Evolutionary conservation across 2,329 filamentous ascomycete species (phyloP).

Genomic region (Pseudocercospora ulei): DNA sequence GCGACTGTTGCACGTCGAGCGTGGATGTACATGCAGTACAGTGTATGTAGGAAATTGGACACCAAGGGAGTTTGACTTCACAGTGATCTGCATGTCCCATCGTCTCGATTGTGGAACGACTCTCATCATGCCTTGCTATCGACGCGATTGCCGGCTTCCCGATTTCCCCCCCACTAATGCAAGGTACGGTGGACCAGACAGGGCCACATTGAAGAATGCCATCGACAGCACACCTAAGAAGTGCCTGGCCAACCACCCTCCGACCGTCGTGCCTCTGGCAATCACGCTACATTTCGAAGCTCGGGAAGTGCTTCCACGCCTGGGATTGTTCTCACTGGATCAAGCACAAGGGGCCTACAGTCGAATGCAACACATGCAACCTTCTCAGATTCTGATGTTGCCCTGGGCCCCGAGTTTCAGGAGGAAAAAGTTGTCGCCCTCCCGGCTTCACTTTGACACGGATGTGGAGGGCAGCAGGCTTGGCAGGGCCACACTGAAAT

Average conservation of each 20-base stretch:
- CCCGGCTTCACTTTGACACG: no score
- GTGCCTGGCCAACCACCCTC: conserved; percentile 84
- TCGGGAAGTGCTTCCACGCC: no score
- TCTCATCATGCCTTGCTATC: not conserved
- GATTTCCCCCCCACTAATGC: conserved; percentile 1
- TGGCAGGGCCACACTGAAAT: no score
- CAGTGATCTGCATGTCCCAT: not conserved
- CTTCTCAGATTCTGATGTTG: no score
- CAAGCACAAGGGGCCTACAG: no score
- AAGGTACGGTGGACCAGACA: conserved; percentile 3
- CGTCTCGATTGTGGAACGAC: not conserved
- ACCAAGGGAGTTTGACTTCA: not conserved
- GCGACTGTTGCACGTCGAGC: conserved; percentile 1
- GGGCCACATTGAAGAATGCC: conserved; percentile 9
- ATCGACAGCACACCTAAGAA: conserved; percentile 49
- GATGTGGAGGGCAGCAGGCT: no score
- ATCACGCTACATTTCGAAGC: conserved; percentile 89
- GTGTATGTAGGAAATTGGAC: not conserved
- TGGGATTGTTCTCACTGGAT: no score
- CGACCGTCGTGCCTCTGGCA: conserved; percentile 74
- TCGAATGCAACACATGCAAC: no score
- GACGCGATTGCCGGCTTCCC: not conserved
- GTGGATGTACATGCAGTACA: conserved; percentile 7
- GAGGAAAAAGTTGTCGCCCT: no score
- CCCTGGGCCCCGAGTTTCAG: no score